These are phyloP conservation scores for Auxenochlorella protothecoides DNA, from an alignment of 139 green algal species.

Conservation along the genomic window DNA sequence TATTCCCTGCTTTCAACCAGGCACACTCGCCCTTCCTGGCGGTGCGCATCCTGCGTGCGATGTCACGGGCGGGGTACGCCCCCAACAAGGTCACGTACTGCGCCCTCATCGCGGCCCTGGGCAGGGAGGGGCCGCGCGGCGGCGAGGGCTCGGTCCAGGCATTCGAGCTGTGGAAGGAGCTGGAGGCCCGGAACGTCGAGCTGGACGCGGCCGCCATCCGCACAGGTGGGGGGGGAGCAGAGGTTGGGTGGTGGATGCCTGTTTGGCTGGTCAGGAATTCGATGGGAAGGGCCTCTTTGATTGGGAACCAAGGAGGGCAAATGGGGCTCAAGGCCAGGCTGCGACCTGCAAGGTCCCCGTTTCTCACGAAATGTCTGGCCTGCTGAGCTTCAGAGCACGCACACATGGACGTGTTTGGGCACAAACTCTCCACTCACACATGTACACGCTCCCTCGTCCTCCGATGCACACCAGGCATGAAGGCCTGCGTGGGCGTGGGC, in stretches of 20 bases:
- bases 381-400: too few relatives aligned
- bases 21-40: too few relatives aligned
- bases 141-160: constrained; percentile 25
- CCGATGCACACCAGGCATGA: constrained; percentile 38
- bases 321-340: too few relatives aligned
- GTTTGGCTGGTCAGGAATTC: too few relatives aligned
- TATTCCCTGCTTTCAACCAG: too few relatives aligned
- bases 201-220: constrained; percentile 38
- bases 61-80: not conserved
- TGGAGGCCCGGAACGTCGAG: constrained; percentile 14
- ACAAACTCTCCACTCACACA: too few relatives aligned
- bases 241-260: not conserved
- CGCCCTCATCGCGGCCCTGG: constrained; percentile 35
- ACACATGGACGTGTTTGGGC: too few relatives aligned
- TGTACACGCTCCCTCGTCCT: not conserved
- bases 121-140: constrained; percentile 19
- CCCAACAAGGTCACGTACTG: constrained; percentile 40
- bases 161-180: constrained; percentile 44
- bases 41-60: too few relatives aligned
- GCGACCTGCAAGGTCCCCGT: too few relatives aligned
- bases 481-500: constrained; percentile 40
- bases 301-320: too few relatives aligned
- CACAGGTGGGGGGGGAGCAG: constrained; percentile 18
- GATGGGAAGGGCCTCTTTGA: too few relatives aligned
- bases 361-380: too few relatives aligned